Conservation (phyloP, 495 filamentous ascomycete genomes). For the Daldinia decipiens region DNA sequence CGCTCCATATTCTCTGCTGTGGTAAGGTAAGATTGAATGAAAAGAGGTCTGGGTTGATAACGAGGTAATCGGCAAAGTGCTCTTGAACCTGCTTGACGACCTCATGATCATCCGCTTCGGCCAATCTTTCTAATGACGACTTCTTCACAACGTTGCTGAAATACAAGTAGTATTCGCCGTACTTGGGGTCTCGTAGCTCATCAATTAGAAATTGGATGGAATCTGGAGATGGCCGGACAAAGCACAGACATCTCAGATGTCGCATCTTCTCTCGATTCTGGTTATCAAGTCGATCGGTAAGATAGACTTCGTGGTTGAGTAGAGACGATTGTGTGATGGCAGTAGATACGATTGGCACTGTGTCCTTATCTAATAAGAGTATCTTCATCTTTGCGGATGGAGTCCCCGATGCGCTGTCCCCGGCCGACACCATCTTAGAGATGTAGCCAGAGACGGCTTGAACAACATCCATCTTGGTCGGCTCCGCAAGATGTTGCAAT, state of each 20-base stretch:
- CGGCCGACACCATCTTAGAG: constrained; percentile 93
- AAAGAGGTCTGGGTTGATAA: constrained; percentile 94
- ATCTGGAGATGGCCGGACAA: constrained; percentile 88
- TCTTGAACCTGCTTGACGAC: constrained; percentile 93
- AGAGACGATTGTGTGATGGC: constrained; percentile 95
- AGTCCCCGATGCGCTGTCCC: constrained; percentile 74
- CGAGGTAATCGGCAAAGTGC: constrained; percentile 93
- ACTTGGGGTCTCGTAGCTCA: constrained; percentile 94
- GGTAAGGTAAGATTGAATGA: constrained; percentile 81
- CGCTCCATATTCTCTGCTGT: constrained; percentile 79
- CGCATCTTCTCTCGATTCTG: constrained; percentile 94
- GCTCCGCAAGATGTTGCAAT: constrained; percentile 20
- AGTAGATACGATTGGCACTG: constrained; percentile 90
- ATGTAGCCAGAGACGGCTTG: constrained; percentile 94
- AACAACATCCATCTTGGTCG: constrained; percentile 83
- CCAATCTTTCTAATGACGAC: constrained; percentile 91
- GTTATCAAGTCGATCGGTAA: constrained; percentile 96
- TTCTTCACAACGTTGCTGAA: constrained; percentile 98
- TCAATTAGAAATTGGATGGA: constrained; percentile 94
- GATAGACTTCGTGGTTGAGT: constrained; percentile 97
- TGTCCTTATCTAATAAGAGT: constrained; percentile 92
- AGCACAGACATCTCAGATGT: constrained; percentile 92
- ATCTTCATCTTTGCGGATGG: constrained; percentile 98
- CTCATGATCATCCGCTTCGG: constrained; percentile 98
- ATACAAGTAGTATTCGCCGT: constrained; percentile 96